Conservation (phyloP, 352 stramenopile genomes). For the Lagenidium sp. region DNA sequence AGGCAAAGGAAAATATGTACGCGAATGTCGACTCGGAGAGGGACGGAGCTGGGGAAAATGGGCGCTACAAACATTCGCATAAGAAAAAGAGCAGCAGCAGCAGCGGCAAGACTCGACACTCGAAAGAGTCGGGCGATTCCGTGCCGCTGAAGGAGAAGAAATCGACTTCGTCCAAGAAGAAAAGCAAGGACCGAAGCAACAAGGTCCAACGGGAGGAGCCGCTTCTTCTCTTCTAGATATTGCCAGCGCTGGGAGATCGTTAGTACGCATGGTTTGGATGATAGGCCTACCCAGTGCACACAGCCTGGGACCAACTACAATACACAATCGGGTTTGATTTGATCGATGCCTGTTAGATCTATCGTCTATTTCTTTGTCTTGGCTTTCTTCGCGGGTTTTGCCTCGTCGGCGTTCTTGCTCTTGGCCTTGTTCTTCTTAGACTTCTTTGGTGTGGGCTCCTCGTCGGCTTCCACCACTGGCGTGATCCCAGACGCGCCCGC, state of each 20-base stretch:
- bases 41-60: constrained; percentile 15
- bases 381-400: constrained; percentile 6
- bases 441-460: constrained; percentile 24
- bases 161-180: constrained; percentile 36
- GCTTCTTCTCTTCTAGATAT: constrained; percentile 66
- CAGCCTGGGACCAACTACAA: too few relatives aligned
- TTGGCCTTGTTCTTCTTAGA: constrained; percentile 49
- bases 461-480: too few relatives aligned
- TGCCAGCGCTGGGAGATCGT: too few relatives aligned
- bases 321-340: too few relatives aligned
- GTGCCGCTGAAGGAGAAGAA: constrained; percentile 26
- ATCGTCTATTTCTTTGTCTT: constrained; percentile 19
- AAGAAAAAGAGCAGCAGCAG: constrained; percentile 38
- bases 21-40: constrained; percentile 29
- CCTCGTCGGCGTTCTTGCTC: constrained; percentile 33
- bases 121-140: constrained; percentile 4
- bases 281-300: too few relatives aligned
- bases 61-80: constrained; percentile 11
- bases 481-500: too few relatives aligned
- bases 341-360: too few relatives aligned
- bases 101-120: constrained; percentile 11
- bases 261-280: too few relatives aligned
- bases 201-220: constrained; percentile 35
- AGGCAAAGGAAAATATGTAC: constrained; percentile 44
- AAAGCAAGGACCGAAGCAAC: constrained; percentile 26